Percentiles rank a stretch among this genome's conserved stretches.
phyloP scores from a whole-genome alignment of 2,329 filamentous ascomycete genomes.

The Pyrenophora teres region DNA sequence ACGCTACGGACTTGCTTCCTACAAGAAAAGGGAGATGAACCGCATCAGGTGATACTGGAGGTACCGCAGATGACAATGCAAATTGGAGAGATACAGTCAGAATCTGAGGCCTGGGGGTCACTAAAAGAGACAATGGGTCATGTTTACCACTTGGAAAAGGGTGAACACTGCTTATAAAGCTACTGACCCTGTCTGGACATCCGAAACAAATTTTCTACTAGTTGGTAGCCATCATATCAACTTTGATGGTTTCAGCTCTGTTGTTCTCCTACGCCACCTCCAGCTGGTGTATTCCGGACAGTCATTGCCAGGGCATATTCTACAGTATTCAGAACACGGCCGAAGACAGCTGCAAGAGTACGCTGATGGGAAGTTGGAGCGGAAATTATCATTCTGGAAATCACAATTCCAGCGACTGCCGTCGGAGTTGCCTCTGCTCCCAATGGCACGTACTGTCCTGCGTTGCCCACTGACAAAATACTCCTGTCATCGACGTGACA shows the following conservation, averaged over 20 bases:
- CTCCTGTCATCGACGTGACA: background rate
- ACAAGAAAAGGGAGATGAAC: too few species aligned
- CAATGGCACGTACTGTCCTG: background rate
- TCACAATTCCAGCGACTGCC: background rate
- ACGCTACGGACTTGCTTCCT: background rate
- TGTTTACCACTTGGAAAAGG: too few species aligned
- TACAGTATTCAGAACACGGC: background rate
- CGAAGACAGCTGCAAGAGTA: background rate
- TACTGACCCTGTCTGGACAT: too few species aligned
- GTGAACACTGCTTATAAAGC: too few species aligned
- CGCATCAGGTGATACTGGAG: too few species aligned
- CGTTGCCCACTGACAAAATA: background rate
- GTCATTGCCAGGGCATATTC: slow-evolving; percentile 13
- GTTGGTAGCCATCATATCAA: slow-evolving; percentile 56
- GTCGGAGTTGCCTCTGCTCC: background rate
- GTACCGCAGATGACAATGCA: too few species aligned
- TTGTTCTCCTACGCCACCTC: slow-evolving; percentile 53
- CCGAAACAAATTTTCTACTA: too few species aligned
- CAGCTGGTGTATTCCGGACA: slow-evolving; percentile 50
- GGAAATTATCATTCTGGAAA: background rate
- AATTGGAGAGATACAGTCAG: too few species aligned
- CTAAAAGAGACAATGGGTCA: too few species aligned
- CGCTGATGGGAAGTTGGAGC: background rate
- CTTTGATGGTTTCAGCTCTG: slow-evolving; percentile 55
- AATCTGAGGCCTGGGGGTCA: too few species aligned